A percentile compares a stretch with the other conserved stretches of the same genome.
Evolutionary conservation across 2,329 filamentous ascomycete genomes (phyloP).

Genomic region (Trichophaea hybrida): DNA sequence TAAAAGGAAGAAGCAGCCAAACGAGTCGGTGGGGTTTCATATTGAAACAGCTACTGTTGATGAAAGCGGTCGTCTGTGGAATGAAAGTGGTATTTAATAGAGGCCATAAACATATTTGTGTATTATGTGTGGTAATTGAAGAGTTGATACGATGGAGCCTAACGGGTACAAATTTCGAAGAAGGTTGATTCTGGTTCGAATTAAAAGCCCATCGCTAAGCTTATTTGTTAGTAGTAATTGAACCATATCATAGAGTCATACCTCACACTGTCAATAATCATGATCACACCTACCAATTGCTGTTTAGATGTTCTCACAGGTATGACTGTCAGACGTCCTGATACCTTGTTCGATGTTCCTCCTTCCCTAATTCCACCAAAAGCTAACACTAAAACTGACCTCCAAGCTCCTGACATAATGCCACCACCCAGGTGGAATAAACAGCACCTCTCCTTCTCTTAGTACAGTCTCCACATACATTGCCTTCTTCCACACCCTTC

Average conservation of each 20-base stretch:
- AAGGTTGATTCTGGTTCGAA: too few species aligned
- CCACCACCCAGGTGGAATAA: conserved; percentile 91
- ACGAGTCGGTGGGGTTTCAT: neutral
- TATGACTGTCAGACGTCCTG: neutral
- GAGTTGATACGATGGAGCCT: too few species aligned
- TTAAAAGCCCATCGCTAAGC: neutral
- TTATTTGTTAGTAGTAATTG: neutral
- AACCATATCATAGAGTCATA: neutral
- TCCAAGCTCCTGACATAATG: conserved; percentile 82
- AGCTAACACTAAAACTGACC: conserved; percentile 85
- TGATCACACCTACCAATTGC: neutral
- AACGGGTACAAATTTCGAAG: too few species aligned
- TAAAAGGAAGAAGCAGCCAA: neutral
- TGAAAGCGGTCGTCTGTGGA: too few species aligned
- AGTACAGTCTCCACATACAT: conserved; percentile 65
- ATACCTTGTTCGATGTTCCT: neutral
- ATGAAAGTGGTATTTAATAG: too few species aligned
- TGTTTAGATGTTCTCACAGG: neutral
- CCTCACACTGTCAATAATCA: too few species aligned
- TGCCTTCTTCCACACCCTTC: conserved; percentile 41
- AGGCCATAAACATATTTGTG: too few species aligned
- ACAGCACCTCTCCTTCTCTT: conserved; percentile 66
- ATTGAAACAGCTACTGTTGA: neutral
- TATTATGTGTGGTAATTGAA: too few species aligned
- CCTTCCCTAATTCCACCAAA: conserved; percentile 65